Evolutionary conservation across 352 stramenopile species (phyloP).

Genomic region (Phytophthora pistaciae): DNA sequence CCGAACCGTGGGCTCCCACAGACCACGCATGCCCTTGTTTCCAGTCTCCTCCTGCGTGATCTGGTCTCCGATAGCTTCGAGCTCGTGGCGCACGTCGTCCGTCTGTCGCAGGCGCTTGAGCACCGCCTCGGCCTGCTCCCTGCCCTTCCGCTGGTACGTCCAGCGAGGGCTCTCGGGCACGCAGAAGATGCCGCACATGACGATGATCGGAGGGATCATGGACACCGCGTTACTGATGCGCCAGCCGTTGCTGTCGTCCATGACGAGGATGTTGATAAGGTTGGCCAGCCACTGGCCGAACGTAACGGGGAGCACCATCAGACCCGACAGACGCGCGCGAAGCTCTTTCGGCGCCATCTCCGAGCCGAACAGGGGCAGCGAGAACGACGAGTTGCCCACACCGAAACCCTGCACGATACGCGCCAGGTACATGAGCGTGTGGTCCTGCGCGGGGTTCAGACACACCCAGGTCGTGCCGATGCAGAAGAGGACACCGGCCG

Average conservation of each 20-base stretch:
- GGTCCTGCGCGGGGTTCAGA: slow-evolving; percentile 29
- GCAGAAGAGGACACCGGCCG: slow-evolving; percentile 38
- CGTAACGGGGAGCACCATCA: slow-evolving; percentile 43
- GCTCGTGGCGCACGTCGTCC: slow-evolving; percentile 39
- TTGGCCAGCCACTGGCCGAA: slow-evolving; percentile 45
- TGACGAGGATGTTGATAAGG: slow-evolving; percentile 43
- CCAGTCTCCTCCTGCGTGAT: slow-evolving; percentile 36
- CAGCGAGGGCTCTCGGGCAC: slow-evolving; percentile 38
- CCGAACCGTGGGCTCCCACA: slow-evolving; percentile 39
- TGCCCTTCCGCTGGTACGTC: slow-evolving; percentile 39
- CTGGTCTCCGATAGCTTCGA: slow-evolving; percentile 50
- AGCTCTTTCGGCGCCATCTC: slow-evolving; percentile 51
- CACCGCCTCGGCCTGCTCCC: slow-evolving; percentile 38
- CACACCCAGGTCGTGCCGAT: slow-evolving; percentile 45
- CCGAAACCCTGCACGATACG: slow-evolving; percentile 45
- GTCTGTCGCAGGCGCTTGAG: slow-evolving; percentile 47
- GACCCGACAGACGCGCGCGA: slow-evolving; percentile 39
- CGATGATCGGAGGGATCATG: slow-evolving; percentile 46
- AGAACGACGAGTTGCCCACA: slow-evolving; percentile 50
- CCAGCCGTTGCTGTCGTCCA: slow-evolving; percentile 37
- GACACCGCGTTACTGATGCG: slow-evolving; percentile 45
- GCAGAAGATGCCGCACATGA: slow-evolving; percentile 43
- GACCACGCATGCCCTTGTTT: slow-evolving; percentile 35
- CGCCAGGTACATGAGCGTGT: slow-evolving; percentile 38
- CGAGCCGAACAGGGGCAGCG: slow-evolving; percentile 45